Conservation (phyloP, 2,329 filamentous ascomycete species). For the Sporothrix mexicana region DNA sequence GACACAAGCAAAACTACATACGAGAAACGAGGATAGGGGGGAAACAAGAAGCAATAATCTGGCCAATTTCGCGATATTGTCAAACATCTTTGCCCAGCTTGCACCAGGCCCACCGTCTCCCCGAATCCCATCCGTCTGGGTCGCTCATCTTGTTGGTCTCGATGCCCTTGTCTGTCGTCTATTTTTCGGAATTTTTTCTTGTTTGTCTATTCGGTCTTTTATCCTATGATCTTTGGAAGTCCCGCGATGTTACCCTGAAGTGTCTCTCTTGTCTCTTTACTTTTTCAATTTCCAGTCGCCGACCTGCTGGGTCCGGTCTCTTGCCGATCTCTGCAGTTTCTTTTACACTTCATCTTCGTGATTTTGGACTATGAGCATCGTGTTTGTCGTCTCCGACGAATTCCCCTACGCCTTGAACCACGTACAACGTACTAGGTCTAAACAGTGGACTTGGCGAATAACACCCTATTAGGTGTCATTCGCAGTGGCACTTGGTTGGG, state of each 20-base stretch:
- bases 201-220: background rate
- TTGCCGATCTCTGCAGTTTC: constrained; percentile 22
- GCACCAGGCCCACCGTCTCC: background rate
- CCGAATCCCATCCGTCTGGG: background rate
- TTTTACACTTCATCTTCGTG: background rate
- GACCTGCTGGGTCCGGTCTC: constrained; percentile 30
- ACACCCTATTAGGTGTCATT: constrained; percentile 17
- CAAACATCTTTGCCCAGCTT: background rate
- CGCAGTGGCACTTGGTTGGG: background rate
- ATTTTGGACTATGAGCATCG: background rate
- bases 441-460: constrained; percentile 28
- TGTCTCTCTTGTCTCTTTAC: constrained; percentile 21
- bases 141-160: background rate
- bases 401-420: background rate
- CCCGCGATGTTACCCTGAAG: constrained; percentile 29
- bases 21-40: background rate
- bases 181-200: background rate
- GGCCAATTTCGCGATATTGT: constrained; percentile 22
- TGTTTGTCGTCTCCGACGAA: background rate
- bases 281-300: constrained; percentile 24
- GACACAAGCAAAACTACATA: background rate
- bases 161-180: background rate
- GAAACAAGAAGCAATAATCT: background rate
- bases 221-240: background rate
- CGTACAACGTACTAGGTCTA: constrained; percentile 19